Conservation (phyloP, 805 yeast species). For the Candida saitoana region DNA sequence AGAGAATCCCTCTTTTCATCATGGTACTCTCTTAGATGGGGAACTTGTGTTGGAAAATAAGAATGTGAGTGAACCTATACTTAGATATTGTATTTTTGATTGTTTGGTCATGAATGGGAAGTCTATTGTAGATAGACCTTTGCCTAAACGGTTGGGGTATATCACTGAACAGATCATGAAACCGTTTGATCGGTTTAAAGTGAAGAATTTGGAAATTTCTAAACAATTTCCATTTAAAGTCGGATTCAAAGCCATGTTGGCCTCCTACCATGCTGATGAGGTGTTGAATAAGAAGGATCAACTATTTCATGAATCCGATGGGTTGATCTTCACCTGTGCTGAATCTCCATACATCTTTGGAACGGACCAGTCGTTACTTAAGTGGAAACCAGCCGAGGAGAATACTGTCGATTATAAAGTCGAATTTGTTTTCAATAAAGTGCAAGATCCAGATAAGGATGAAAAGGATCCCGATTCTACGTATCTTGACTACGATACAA, state of each 20-base stretch:
- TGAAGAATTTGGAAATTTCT: conserved; percentile 60
- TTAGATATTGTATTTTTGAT: conserved; percentile 85
- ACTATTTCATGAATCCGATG: conserved; percentile 87
- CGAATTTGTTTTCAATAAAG: conserved; percentile 54
- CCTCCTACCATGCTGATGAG: conserved; percentile 70
- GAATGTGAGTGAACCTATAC: conserved; percentile 47
- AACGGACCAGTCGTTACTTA: conserved; percentile 78
- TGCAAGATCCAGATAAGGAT: conserved; percentile 59
- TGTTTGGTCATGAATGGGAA: conserved; percentile 80
- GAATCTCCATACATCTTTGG: conserved; percentile 84
- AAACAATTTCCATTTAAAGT: conserved; percentile 76
- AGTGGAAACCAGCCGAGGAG: conserved; percentile 97
- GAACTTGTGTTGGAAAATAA: conserved; percentile 78
- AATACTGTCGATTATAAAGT: conserved; percentile 88
- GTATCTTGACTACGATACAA: conserved; percentile 76
- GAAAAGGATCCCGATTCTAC: conserved; percentile 65
- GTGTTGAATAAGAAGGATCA: conserved; percentile 68
- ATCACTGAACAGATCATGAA: conserved; percentile 74
- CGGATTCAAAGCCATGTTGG: conserved; percentile 83
- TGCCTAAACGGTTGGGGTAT: conserved; percentile 83
- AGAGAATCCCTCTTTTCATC: conserved; percentile 60
- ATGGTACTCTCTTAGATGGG: conserved; percentile 90
- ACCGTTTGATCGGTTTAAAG: conserved; percentile 74
- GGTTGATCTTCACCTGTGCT: conserved; percentile 88
- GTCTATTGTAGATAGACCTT: conserved; percentile 61